A percentile compares a stretch with the other conserved stretches of the same genome.
These are phyloP conservation scores for Podospora anserina DNA, from an alignment of 495 filamentous ascomycete species.

Conservation along the genomic window DNA sequence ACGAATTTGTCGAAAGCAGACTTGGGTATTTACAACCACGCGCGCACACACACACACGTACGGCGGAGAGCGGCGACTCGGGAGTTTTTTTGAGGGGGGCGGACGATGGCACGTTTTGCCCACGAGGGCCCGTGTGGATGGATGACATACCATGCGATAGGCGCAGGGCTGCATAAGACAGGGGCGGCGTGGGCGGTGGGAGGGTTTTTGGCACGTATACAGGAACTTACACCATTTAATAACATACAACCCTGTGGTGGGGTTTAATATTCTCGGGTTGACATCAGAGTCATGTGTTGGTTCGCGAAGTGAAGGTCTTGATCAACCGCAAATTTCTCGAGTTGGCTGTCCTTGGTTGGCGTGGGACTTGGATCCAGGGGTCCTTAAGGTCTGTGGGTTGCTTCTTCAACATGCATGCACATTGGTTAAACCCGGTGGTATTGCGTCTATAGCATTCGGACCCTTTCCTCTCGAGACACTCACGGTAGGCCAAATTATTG, in stretches of 20 bases:
- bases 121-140: slow-evolving; percentile 4
- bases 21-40: slow-evolving; percentile 28
- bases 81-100: slow-evolving; percentile 18
- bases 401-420: not conserved
- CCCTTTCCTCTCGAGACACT: too few species aligned
- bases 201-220: slow-evolving; percentile 22
- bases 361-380: not conserved
- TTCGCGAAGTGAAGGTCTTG: not conserved
- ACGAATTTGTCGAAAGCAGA: slow-evolving; percentile 19
- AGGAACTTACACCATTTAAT: slow-evolving; percentile 32
- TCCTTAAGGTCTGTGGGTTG: not conserved
- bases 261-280: slow-evolving; percentile 18
- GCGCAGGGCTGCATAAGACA: slow-evolving; percentile 26
- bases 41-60: slow-evolving; percentile 12
- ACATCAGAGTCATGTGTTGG: not conserved
- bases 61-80: slow-evolving; percentile 17
- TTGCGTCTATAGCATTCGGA: not conserved
- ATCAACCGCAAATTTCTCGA: not conserved
- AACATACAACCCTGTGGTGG: slow-evolving; percentile 8
- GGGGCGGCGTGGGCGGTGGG: slow-evolving; percentile 12
- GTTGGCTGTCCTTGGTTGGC: not conserved
- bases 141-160: slow-evolving; percentile 27
- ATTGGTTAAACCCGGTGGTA: not conserved
- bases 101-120: slow-evolving; percentile 1
- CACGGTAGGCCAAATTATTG: too few species aligned